phyloP scores from a whole-genome alignment of 2,329 filamentous ascomycete genomes.

The Hypoxylon sp. region DNA sequence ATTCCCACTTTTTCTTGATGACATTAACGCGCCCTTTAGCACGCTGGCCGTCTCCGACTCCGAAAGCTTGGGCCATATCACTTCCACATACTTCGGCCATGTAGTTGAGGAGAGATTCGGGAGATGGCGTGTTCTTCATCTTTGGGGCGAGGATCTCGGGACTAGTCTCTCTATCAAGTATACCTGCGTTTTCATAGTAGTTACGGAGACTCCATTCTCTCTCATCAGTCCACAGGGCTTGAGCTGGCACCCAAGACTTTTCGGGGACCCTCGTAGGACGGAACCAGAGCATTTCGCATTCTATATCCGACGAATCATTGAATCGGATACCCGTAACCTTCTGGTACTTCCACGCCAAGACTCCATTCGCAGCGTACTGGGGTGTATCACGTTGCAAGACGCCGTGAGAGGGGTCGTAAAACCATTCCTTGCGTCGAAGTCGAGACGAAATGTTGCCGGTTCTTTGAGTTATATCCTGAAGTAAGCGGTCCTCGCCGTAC shows the following conservation, averaged over 20 bases:
- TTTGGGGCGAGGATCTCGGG: too few relatives aligned
- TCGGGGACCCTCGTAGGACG: not conserved
- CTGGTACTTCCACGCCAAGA: not conserved
- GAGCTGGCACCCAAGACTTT: slow-evolving; percentile 4
- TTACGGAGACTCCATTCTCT: too few relatives aligned
- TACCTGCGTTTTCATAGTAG: too few relatives aligned
- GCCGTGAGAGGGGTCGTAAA: not conserved
- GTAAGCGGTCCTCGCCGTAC: slow-evolving; percentile 1
- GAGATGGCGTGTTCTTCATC: slow-evolving; percentile 1
- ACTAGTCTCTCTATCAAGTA: too few relatives aligned
- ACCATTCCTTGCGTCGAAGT: not conserved
- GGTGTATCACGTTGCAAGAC: not conserved
- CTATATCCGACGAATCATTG: not conserved
- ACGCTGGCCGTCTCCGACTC: too few relatives aligned
- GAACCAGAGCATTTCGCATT: not conserved
- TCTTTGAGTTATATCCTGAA: not conserved
- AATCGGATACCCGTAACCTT: not conserved
- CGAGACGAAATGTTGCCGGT: slow-evolving; percentile 10
- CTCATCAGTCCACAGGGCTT: not conserved
- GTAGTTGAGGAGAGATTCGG: not conserved
- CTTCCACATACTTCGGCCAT: not conserved
- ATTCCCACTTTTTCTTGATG: too few relatives aligned
- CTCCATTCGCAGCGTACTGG: not conserved
- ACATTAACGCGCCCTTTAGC: not conserved
- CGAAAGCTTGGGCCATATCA: too few relatives aligned